Percentiles rank a stretch among this genome's conserved stretches.
Evolutionary conservation across 2,329 filamentous ascomycete species (phyloP).

Genomic region (Tolypocladium pustulatum): DNA sequence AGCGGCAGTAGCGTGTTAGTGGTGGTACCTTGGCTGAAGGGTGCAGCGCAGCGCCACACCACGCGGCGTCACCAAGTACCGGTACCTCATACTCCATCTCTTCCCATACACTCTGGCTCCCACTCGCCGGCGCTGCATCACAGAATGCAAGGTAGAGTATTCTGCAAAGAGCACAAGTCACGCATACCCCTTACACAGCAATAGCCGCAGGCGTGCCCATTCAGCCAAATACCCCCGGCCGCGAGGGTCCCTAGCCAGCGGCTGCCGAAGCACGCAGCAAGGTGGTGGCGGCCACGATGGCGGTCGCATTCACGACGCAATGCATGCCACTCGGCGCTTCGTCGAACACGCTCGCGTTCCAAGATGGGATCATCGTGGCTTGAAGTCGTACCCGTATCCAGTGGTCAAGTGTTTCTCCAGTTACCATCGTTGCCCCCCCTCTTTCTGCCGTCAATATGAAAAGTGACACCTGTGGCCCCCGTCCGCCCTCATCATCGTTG

Average conservation of each 20-base stretch:
- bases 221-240: no score
- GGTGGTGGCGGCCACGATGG: background rate
- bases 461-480: background rate
- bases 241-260: background rate
- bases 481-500: background rate
- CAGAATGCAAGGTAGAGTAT: background rate
- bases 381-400: background rate
- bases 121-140: background rate
- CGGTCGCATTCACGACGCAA: background rate
- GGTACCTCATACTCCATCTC: background rate
- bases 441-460: background rate
- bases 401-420: background rate
- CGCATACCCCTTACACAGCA: no score
- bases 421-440: background rate
- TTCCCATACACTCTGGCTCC: background rate
- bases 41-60: slow-evolving; percentile 4
- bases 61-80: background rate
- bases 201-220: background rate
- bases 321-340: slow-evolving; percentile 3
- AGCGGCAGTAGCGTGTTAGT: background rate
- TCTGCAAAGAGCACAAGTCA: background rate
- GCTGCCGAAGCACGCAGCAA: background rate
- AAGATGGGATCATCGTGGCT: background rate
- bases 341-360: slow-evolving; percentile 3
- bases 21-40: slow-evolving; percentile 6